Evolutionary conservation across 345 rosid species (phyloP), one percentile per base, ranked within the genome.

Genomic region (Conringia planisiliqua): DNA sequence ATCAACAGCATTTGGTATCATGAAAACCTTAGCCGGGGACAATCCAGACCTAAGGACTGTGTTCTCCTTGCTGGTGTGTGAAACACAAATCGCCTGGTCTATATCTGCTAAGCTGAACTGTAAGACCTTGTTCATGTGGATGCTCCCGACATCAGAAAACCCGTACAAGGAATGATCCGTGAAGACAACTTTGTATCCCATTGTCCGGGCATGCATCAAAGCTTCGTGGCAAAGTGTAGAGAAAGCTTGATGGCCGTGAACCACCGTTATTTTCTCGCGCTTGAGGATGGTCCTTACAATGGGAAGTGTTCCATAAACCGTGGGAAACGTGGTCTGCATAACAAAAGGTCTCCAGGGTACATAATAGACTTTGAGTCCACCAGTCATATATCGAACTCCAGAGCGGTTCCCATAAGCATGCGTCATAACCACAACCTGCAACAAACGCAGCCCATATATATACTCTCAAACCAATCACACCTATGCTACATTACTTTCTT

Each of bases 161-260:
- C 97, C 97, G 27, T 94, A 95, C 17, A 92, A 83, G 2, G 97
- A 95, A 79, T 95, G 97, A 81, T 95, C 97, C 4, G 99, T 92
- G 51, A 95, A 95, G 5, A 92, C 93, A 54, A 87, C 97, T 81
- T 76, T 95, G 78, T 90, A 92, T 1, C 97, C 96, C 97, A 90
- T 92, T 0, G 93, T 92, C 3, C 96, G 85, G 3, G 99, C 93
- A 2, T 95, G 97, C 97, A 92, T 95, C 82, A 92, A 61, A 44
- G 97, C 95, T 82, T 92, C 97, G 20, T 95, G 99, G 79, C 93
- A 92, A 51, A 95, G 92, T n/a, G 97, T 92, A 4, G 97, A 95
- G 82, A 95, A 92, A 74, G 99, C 99, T 80, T 89, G 96, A 82
- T 95, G 99, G 24, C 96, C 99, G 62, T 92, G 99, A 79, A 92